Evolutionary conservation across 345 rosid genomes (phyloP), one percentile per base, ranked within the genome.

Genomic region (Acer negundo): DNA sequence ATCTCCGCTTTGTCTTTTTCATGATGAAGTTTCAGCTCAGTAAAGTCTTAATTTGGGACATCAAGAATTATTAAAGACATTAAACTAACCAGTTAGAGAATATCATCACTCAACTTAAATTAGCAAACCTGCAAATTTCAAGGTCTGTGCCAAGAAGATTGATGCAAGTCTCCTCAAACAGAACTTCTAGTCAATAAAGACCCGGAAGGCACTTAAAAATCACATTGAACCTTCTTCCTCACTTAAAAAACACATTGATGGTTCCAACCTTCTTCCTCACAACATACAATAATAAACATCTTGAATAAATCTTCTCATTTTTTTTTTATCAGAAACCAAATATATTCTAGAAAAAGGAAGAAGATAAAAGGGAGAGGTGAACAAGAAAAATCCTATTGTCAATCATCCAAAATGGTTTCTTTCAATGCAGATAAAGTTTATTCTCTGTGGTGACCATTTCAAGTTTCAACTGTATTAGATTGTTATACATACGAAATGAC

Each of bases 311-410:
- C 20, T 59, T n/a, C 8, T 42, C 46, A 20, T 1, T 22, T 59
- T 1, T 46, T 58, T 22, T 22, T n/a, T 19, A 59, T 20, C 26
- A 59, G 23, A 8, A 59, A 59, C 63, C 63, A 59, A n/a, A 59
- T 59, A 59, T 19, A 19, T 59, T 59, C 63, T 22, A 20, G 10
- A 59, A 59, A 59, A 56, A 59, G 10, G 63, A 59, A 19, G 24
- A 58, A 51, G 12, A 53, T 22, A 59, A 26, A 19, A 59, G 10
- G 28, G 42, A 2, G 9, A 6, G 53, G n/a, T 19, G 28, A 26
- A 17, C 42, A 71, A 22, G 17, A 67, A 11, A 44, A 62, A 63
- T 10, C 26, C 44, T n/a, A 49, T 74, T n/a, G 46, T 74, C 77
- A 62, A 46, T 67, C 58, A 70, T 62, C 31, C 13, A 11, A 73